A percentile compares a stretch with the other conserved stretches of the same genome.
These are phyloP conservation scores for Mrakia gelida DNA, from an alignment of 768 basidiomycete genomes.

Conservation along the genomic window DNA sequence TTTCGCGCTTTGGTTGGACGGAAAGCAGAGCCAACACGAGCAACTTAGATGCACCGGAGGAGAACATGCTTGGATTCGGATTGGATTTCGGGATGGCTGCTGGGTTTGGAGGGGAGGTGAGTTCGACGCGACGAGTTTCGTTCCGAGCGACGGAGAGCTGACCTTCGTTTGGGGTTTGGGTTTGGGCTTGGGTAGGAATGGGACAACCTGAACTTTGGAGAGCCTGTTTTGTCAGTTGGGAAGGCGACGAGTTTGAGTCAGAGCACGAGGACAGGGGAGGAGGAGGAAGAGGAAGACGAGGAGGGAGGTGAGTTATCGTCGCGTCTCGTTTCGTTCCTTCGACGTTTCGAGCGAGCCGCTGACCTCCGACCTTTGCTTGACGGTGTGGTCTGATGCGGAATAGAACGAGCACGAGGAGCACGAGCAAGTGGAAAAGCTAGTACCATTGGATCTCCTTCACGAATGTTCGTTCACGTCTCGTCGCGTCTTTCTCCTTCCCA, in stretches of 20 bases:
- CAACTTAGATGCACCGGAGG: slow-evolving; percentile 19
- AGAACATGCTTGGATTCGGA: slow-evolving; percentile 4
- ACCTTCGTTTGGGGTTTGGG: background rate
- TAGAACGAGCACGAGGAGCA: background rate
- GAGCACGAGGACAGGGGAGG: slow-evolving; percentile 8
- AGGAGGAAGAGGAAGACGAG: background rate
- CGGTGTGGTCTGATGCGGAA: background rate
- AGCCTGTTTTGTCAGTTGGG: background rate
- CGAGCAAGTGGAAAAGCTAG: background rate
- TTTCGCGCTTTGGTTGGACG: background rate
- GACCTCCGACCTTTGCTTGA: background rate
- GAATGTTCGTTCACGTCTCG: background rate
- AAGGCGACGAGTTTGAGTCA: background rate
- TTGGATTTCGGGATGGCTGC: slow-evolving; percentile 13
- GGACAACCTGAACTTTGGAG: slow-evolving; percentile 5
- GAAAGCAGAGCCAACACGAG: background rate
- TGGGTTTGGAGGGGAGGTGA: background rate
- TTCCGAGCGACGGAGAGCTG: background rate
- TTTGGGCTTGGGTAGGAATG: slow-evolving; percentile 16
- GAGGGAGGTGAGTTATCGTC: background rate
- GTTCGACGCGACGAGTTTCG: background rate
- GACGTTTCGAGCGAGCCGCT: background rate
- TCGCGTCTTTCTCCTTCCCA: background rate
- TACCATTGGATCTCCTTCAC: background rate
- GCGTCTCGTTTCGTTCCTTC: background rate